These are phyloP conservation scores for Phytophthora colocasiae DNA, from an alignment of 352 stramenopile species.

Conservation along the genomic window DNA sequence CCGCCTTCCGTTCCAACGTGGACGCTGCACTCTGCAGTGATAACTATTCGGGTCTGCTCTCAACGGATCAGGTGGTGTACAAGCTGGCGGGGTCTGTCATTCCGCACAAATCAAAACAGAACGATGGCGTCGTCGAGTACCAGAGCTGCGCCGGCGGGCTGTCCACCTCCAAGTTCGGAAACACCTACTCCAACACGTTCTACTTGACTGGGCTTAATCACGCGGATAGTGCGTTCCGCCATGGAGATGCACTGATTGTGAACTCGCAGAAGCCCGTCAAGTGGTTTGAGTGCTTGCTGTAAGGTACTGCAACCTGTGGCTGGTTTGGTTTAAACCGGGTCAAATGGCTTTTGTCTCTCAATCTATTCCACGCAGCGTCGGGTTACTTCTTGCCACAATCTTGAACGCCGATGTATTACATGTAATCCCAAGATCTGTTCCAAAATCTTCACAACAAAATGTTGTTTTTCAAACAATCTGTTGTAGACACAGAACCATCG, in stretches of 20 bases:
- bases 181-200: constrained; percentile 35
- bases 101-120: constrained; percentile 41
- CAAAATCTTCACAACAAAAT: no score
- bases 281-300: constrained; percentile 51
- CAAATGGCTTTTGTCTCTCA: no score
- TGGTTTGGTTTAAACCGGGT: no score
- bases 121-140: constrained; percentile 52
- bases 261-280: constrained; percentile 47
- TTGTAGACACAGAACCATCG: no score
- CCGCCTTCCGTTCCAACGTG: constrained; percentile 37
- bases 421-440: no score
- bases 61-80: constrained; percentile 26
- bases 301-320: background rate
- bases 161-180: constrained; percentile 39
- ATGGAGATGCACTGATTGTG: constrained; percentile 43
- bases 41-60: constrained; percentile 46
- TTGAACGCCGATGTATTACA: no score
- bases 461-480: no score
- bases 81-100: constrained; percentile 34
- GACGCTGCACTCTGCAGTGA: constrained; percentile 45
- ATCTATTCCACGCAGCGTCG: no score
- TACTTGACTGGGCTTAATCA: constrained; percentile 57
- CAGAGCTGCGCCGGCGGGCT: constrained; percentile 46
- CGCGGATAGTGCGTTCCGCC: constrained; percentile 43
- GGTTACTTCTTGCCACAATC: no score